Percentiles rank a stretch among this genome's conserved stretches.
These are phyloP conservation scores for Exophiala dermatitidis DNA, from an alignment of 2,329 filamentous ascomycete genomes.

Conservation along the genomic window DNA sequence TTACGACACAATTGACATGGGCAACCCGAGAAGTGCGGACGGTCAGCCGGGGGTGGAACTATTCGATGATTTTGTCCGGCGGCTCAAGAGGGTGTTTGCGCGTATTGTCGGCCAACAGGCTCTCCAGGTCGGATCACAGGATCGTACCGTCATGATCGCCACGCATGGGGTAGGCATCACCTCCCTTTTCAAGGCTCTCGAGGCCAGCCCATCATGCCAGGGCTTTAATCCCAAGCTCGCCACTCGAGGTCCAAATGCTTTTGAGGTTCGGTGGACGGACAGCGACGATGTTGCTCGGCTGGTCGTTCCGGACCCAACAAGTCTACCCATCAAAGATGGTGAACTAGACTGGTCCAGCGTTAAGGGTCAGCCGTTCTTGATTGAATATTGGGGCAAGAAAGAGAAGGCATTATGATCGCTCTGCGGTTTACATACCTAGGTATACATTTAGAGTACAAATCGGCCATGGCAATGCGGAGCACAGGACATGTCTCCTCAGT, in stretches of 20 bases:
- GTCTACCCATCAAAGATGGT: slow-evolving; percentile 13
- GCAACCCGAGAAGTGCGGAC: slow-evolving; percentile 15
- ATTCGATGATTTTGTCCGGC: slow-evolving; percentile 18
- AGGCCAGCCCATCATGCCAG: slow-evolving; percentile 10
- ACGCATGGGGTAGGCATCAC: slow-evolving; percentile 21
- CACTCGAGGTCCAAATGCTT: slow-evolving; percentile 14
- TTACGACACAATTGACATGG: slow-evolving; percentile 18
- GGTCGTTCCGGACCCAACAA: slow-evolving; percentile 6
- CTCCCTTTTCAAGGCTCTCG: slow-evolving; percentile 14
- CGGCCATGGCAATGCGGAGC: not conserved
- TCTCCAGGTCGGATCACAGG: not conserved
- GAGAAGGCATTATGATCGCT: slow-evolving; percentile 13
- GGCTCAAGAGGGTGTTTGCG: slow-evolving; percentile 11
- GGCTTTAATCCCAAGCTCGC: slow-evolving; percentile 15
- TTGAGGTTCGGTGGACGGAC: slow-evolving; percentile 19
- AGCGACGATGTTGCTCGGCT: slow-evolving; percentile 17
- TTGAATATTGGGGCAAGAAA: slow-evolving; percentile 20
- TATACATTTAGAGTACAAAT: too few relatives aligned
- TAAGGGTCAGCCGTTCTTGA: slow-evolving; percentile 15
- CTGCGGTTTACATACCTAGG: too few relatives aligned
- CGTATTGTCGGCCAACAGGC: slow-evolving; percentile 13
- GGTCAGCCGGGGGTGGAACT: slow-evolving; percentile 15
- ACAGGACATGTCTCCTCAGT: too few relatives aligned
- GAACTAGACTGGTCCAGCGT: slow-evolving; percentile 9
- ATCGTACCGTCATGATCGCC: slow-evolving; percentile 14